phyloP scores from a whole-genome alignment of 805 yeast genomes.

The Metschnikowia vanudenii region DNA sequence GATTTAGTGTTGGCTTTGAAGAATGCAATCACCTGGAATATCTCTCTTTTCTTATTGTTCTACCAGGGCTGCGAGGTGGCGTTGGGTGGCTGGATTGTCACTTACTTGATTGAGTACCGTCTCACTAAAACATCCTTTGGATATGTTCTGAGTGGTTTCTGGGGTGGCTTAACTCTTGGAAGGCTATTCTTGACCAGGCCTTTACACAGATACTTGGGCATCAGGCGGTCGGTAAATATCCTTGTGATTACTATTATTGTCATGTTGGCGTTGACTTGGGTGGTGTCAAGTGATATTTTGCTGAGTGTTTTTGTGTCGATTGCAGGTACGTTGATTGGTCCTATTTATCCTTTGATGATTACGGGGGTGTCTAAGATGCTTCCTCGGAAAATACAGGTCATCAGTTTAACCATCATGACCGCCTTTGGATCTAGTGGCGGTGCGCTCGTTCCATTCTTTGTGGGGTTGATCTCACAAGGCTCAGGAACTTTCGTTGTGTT shows the following conservation, averaged over 20 bases:
- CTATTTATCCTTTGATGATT: slow-evolving; percentile 25
- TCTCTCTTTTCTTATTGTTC: slow-evolving; percentile 19
- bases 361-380: slow-evolving; percentile 21
- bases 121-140: slow-evolving; percentile 20
- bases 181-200: slow-evolving; percentile 21
- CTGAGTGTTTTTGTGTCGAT: slow-evolving; percentile 21
- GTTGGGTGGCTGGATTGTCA: slow-evolving; percentile 27
- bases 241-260: slow-evolving; percentile 15
- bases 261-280: slow-evolving; percentile 21
- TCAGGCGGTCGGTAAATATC: slow-evolving; percentile 16
- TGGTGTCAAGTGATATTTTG: slow-evolving; percentile 12
- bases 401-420: slow-evolving; percentile 24
- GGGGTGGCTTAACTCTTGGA: slow-evolving; percentile 27
- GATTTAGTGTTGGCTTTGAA: slow-evolving; percentile 19
- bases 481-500: slow-evolving; percentile 25
- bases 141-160: slow-evolving; percentile 25
- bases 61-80: slow-evolving; percentile 26
- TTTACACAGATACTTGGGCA: slow-evolving; percentile 19
- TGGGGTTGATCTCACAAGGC: slow-evolving; percentile 23
- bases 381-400: slow-evolving; percentile 26
- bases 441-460: slow-evolving; percentile 24
- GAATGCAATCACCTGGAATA: slow-evolving; percentile 22
- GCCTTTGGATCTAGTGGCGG: slow-evolving; percentile 29
- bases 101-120: slow-evolving; percentile 24
- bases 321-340: slow-evolving; percentile 23